Conservation (phyloP, 2,329 filamentous ascomycete species). For the Aureobasidium sp. region DNA sequence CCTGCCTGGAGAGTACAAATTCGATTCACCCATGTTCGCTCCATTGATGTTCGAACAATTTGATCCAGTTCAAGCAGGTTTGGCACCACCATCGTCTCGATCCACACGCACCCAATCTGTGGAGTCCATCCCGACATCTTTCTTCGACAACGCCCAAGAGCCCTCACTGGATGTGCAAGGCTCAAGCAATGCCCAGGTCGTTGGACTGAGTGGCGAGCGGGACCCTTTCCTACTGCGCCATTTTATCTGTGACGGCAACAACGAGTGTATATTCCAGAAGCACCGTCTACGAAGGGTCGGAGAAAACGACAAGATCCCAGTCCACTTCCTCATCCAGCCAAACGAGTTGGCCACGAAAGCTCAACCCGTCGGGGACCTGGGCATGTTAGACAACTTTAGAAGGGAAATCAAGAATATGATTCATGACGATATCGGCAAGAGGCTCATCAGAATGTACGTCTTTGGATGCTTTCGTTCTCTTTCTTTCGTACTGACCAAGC, state of each 20-base stretch:
- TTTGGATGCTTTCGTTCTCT: not conserved
- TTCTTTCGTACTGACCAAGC: not conserved
- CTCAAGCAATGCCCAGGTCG: slow-evolving; percentile 24
- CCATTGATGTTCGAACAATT: slow-evolving; percentile 12
- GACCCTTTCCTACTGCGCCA: slow-evolving; percentile 26
- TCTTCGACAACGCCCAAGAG: slow-evolving; percentile 20
- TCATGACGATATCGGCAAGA: slow-evolving; percentile 24
- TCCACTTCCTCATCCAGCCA: slow-evolving; percentile 29
- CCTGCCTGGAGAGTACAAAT: slow-evolving; percentile 3
- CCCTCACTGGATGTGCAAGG: slow-evolving; percentile 25
- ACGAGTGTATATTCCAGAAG: slow-evolving; percentile 25
- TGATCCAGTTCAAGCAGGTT: slow-evolving; percentile 9
- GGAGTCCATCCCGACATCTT: not conserved
- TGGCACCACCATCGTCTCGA: not conserved
- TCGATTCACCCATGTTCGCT: slow-evolving; percentile 7
- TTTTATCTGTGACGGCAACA: slow-evolving; percentile 26
- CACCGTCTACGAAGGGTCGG: slow-evolving; percentile 22
- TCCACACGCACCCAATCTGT: not conserved
- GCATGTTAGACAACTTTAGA: slow-evolving; percentile 21
- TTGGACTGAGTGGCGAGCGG: slow-evolving; percentile 25
- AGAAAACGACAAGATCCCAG: slow-evolving; percentile 20
- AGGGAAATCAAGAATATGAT: slow-evolving; percentile 25
- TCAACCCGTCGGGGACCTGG: slow-evolving; percentile 23
- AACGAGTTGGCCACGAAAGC: slow-evolving; percentile 27
- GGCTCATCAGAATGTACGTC: slow-evolving; percentile 30